A percentile compares a stretch with the other conserved stretches of the same genome.
phyloP scores from a whole-genome alignment of 2,329 filamentous ascomycete species.

The Bertia moriformis region DNA sequence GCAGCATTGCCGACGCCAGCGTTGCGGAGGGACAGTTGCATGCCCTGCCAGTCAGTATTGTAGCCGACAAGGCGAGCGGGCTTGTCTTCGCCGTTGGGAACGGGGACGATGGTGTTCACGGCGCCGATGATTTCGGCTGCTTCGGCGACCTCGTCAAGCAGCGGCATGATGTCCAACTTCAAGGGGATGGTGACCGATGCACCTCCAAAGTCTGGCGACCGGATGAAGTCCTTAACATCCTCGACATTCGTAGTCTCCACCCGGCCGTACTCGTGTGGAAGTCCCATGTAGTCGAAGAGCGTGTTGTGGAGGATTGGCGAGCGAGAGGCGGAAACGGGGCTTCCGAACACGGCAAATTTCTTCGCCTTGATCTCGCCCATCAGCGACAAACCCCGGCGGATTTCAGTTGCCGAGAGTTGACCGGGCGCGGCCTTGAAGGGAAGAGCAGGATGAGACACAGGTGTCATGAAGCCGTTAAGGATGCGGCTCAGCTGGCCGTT shows the following conservation, averaged over 20 bases:
- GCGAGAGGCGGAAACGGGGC: constrained; percentile 66
- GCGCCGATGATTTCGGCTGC: constrained; percentile 76
- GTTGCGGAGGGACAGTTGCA: constrained; percentile 57
- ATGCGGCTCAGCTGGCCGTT: constrained; percentile 79
- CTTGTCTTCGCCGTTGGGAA: constrained; percentile 35
- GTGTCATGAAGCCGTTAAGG: constrained; percentile 83
- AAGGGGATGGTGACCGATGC: constrained; percentile 92
- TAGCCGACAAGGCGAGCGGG: constrained; percentile 67
- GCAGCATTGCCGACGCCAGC: constrained; percentile 76
- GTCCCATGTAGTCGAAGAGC: constrained; percentile 60
- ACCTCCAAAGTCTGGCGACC: constrained; percentile 66
- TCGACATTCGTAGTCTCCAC: constrained; percentile 57
- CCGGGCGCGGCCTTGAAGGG: constrained; percentile 88
- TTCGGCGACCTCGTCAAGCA: constrained; percentile 67
- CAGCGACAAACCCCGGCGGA: constrained; percentile 62
- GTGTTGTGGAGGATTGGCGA: constrained; percentile 84
- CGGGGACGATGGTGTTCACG: constrained; percentile 81
- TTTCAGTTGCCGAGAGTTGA: constrained; percentile 80
- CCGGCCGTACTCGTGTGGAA: constrained; percentile 70
- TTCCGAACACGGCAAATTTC: constrained; percentile 78
- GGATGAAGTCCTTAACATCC: constrained; percentile 52
- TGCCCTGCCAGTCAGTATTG: constrained; percentile 92
- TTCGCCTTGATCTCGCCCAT: constrained; percentile 65
- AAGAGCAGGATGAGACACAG: constrained; percentile 77
- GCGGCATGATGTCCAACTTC: constrained; percentile 72